Conservation (phyloP, 768 basidiomycete genomes). For the Leucocoprinus birnbaumii region DNA sequence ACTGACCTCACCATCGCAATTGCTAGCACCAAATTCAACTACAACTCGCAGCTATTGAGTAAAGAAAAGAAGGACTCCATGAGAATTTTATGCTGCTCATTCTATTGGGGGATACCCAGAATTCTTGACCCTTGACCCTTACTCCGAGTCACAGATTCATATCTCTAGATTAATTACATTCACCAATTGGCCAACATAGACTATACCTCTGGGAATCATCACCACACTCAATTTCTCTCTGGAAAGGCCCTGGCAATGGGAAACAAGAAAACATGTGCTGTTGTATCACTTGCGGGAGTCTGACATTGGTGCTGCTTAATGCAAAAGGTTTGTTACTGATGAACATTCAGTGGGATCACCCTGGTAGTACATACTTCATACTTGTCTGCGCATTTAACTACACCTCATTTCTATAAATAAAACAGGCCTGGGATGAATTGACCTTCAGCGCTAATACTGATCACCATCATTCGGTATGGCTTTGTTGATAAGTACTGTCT, state of each 20-base stretch:
- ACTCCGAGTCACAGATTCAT: slow-evolving; percentile 80
- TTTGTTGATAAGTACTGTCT: too few relatives aligned
- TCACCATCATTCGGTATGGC: too few relatives aligned
- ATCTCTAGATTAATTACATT: slow-evolving; percentile 83
- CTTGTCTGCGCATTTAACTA: too few relatives aligned
- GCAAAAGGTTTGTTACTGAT: too few relatives aligned
- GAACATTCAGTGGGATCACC: too few relatives aligned
- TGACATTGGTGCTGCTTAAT: slow-evolving; percentile 28
- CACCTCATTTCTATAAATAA: too few relatives aligned
- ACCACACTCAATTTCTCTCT: slow-evolving; percentile 83
- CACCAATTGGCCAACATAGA: slow-evolving; percentile 96
- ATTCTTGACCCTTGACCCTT: slow-evolving; percentile 6
- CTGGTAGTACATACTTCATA: too few relatives aligned
- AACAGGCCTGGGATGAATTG: too few relatives aligned
- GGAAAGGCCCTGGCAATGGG: slow-evolving; percentile 82
- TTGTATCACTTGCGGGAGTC: slow-evolving; percentile 86
- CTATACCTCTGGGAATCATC: slow-evolving; percentile 87
- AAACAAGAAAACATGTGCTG: slow-evolving; percentile 77
- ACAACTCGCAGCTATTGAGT: slow-evolving; percentile 84
- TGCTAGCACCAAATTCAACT: slow-evolving; percentile 80
- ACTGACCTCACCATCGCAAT: slow-evolving; percentile 91
- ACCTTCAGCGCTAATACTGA: too few relatives aligned
- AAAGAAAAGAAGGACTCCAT: slow-evolving; percentile 87
- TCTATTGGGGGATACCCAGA: slow-evolving; percentile 3
- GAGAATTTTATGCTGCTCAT: slow-evolving; percentile 62